Conservation (phyloP, 176 grass and related monocot species). For the Saccharum officinarum region DNA sequence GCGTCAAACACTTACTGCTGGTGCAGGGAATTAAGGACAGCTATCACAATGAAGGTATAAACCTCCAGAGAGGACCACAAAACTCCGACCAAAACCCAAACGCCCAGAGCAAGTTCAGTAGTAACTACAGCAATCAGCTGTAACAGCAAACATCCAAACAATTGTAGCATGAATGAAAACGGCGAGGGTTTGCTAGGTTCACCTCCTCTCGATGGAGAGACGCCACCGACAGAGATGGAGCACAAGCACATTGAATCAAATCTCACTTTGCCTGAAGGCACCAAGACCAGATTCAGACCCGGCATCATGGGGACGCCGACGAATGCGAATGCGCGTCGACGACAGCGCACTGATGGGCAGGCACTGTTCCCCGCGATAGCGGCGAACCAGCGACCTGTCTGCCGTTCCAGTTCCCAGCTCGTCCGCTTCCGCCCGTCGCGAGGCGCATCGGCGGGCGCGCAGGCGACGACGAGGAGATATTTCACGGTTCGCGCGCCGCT, state of each 20-base stretch:
- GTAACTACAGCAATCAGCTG: background rate
- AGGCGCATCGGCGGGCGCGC: background rate
- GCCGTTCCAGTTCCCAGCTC: background rate
- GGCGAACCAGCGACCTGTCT: constrained; percentile 2
- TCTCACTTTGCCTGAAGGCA: background rate
- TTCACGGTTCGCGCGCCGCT: background rate
- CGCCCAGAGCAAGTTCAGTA: background rate
- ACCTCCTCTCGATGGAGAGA: background rate
- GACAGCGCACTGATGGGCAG: background rate
- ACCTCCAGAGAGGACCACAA: background rate
- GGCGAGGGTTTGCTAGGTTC: background rate
- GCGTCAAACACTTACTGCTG: background rate
- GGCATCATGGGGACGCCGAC: background rate
- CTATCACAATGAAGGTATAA: background rate
- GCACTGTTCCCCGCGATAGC: constrained; percentile 13
- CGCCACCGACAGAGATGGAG: background rate
- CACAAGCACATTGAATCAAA: background rate
- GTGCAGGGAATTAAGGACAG: background rate
- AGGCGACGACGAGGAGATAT: background rate
- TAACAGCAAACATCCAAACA: background rate
- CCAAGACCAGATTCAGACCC: no score
- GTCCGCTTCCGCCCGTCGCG: constrained; percentile 21
- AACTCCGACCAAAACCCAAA: background rate
- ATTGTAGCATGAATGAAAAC: background rate
- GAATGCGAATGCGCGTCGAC: constrained; percentile 5